Evolutionary conservation across 164 flowering plant species (phyloP).

Genomic region (Malania oleifera): DNA sequence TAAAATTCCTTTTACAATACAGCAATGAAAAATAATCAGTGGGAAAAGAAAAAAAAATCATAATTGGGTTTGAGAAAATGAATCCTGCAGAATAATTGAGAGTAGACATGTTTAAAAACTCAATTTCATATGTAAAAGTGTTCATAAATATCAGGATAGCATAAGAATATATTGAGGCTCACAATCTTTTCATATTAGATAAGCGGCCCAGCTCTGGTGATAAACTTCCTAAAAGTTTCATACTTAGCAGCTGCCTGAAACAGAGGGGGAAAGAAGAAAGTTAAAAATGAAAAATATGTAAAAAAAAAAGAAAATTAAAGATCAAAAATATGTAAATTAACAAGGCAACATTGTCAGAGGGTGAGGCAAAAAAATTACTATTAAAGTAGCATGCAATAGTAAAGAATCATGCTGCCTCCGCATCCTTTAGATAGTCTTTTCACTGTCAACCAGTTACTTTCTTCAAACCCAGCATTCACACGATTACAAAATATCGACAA

Average conservation of each 20-base stretch:
- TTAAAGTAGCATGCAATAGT: too few relatives aligned
- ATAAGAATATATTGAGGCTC: conserved; percentile 20
- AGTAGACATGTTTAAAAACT: not conserved
- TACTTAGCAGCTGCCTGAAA: conserved; percentile 45
- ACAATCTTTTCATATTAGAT: conserved; percentile 67
- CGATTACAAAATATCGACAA: too few relatives aligned
- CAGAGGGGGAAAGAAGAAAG: not conserved
- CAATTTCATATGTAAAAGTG: not conserved
- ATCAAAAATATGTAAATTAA: not conserved
- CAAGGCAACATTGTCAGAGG: too few relatives aligned
- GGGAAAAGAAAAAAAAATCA: not conserved
- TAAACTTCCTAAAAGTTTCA: conserved; percentile 73
- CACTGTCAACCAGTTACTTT: not conserved
- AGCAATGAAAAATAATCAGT: conserved; percentile 5
- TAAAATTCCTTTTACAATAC: conserved; percentile 55
- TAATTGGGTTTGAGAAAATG: not conserved
- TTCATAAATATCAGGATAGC: not conserved
- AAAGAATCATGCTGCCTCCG: too few relatives aligned
- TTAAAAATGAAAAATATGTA: not conserved
- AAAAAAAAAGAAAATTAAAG: not conserved
- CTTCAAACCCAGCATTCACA: too few relatives aligned
- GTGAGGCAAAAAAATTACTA: too few relatives aligned
- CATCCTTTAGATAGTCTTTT: too few relatives aligned
- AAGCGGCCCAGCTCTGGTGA: conserved; percentile 74
- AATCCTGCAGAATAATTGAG: not conserved